Percentiles rank a stretch among this genome's conserved stretches.
Evolutionary conservation across 2,329 filamentous ascomycete genomes (phyloP).

Genomic region (Dothideomycetidae sp.): DNA sequence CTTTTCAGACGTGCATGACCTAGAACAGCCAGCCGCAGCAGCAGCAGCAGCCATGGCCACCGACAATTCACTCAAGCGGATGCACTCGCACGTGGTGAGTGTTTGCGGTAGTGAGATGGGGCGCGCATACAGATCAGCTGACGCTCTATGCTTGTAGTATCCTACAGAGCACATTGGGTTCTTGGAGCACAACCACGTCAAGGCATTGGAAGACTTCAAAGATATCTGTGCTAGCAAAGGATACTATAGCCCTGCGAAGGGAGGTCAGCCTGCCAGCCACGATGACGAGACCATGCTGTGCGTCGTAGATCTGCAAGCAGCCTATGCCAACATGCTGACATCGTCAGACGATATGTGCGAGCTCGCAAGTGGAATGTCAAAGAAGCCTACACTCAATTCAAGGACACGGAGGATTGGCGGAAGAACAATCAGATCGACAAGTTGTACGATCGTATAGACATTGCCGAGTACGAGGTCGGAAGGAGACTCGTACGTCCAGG

Average conservation of each 20-base stretch:
- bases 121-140: conserved; percentile 1
- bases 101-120: conserved; percentile 4
- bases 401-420: conserved; percentile 78
- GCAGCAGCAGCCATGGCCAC: conserved; percentile 1
- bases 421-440: conserved; percentile 61
- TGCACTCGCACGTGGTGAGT: conserved; percentile 20
- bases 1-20: no score
- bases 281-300: conserved; percentile 62
- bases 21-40: no score
- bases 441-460: conserved; percentile 75
- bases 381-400: conserved; percentile 72
- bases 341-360: conserved; percentile 61
- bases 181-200: conserved; percentile 53
- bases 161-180: conserved; percentile 70
- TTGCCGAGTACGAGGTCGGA: conserved; percentile 70
- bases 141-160: conserved; percentile 31
- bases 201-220: conserved; percentile 60
- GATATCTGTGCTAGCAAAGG: conserved; percentile 48
- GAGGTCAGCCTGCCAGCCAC: conserved; percentile 39
- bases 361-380: conserved; percentile 66
- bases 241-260: conserved; percentile 40
- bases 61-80: conserved; percentile 16
- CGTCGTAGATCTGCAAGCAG: conserved; percentile 18
- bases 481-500: conserved; percentile 55
- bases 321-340: conserved; percentile 10